phyloP scores from a whole-genome alignment of 306 rosid genomes.

The Fragaria iinumae region DNA sequence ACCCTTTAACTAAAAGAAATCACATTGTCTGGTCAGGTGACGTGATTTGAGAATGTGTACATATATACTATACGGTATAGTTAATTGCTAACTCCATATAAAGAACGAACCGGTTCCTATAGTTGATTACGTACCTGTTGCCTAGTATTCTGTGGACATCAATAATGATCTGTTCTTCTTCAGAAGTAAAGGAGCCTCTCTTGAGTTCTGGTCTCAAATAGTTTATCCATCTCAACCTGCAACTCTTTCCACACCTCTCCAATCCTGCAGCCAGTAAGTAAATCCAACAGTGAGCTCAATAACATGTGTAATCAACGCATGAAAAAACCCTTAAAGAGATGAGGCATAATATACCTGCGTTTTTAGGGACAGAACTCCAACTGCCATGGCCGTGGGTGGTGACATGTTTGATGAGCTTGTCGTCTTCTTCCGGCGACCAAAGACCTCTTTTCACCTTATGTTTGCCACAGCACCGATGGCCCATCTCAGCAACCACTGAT shows the following conservation, averaged over 20 bases:
- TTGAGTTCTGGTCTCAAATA: slow-evolving; percentile 53
- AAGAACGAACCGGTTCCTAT: too few species aligned
- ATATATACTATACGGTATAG: neutral
- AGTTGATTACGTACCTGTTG: slow-evolving; percentile 31
- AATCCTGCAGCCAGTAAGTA: slow-evolving; percentile 29
- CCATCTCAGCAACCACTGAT: slow-evolving; percentile 15
- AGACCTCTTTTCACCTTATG: slow-evolving; percentile 56
- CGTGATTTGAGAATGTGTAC: neutral
- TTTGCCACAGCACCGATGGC: slow-evolving; percentile 47
- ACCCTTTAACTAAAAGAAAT: neutral
- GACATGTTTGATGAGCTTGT: slow-evolving; percentile 43
- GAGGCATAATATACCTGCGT: slow-evolving; percentile 33
- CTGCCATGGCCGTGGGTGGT: slow-evolving; percentile 49
- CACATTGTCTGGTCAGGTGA: neutral
- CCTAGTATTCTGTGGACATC: slow-evolving; percentile 54
- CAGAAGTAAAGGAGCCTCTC: slow-evolving; percentile 46
- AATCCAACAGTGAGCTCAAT: neutral
- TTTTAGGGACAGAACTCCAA: slow-evolving; percentile 60
- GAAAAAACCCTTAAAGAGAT: neutral
- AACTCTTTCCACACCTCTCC: slow-evolving; percentile 56
- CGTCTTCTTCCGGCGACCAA: slow-evolving; percentile 68
- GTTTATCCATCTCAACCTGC: slow-evolving; percentile 60
- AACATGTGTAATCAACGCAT: too few species aligned
- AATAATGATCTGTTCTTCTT: slow-evolving; percentile 52
- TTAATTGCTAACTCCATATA: too few species aligned